Evolutionary conservation across 441 rosid species (phyloP), one percentile per base, ranked within the genome.

Genomic region (Arabidopsis hybrid): DNA sequence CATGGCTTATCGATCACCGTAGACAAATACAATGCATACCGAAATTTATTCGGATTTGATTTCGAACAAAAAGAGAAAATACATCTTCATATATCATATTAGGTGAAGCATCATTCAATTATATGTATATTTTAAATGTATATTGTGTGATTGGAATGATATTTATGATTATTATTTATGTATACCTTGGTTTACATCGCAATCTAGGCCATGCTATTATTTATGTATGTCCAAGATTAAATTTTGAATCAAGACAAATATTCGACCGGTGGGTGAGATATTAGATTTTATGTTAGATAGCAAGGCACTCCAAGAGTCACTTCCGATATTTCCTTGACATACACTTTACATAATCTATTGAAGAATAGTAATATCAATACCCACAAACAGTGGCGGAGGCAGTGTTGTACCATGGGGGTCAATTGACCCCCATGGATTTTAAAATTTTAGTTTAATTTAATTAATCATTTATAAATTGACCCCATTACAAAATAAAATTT

Each of bases 221-320:
- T 9, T 35, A 8, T 50, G 40, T 10, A 16, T 16, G 50, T 34
- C 16, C 12, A 17, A 61, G 50, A 29, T 65, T 36, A 11, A 29
- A 10, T 16, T 45, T 65, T 26, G 50, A 58, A 73, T 56, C 11
- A 14, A 36, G 59, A 73, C 65, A 73, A 65, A 72, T 6, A 36
- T 40, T 14, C 34, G 77, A 73, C 43, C 52, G 58, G 66, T 73
- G 50, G 77, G 50, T 73, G 59, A 63, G 65, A 45, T 65, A 72
- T 34, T 36, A 56, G 71, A 56, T 65, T 65, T 65, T 56, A 47
- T 57, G 71, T 56, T 45, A 56, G 64, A 39, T 56, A 50, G 46
- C 58, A 34, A 26, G 29, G 29, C 29, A 26, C 29, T 26, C 29
- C 29, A 26, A 26, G 29, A 26, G 59, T 73, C 77, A 56, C 65